Percentiles rank a stretch among this genome's conserved stretches.
Conservation (phyloP, 129 eudicot species). For the Artemisia tridentata region DNA sequence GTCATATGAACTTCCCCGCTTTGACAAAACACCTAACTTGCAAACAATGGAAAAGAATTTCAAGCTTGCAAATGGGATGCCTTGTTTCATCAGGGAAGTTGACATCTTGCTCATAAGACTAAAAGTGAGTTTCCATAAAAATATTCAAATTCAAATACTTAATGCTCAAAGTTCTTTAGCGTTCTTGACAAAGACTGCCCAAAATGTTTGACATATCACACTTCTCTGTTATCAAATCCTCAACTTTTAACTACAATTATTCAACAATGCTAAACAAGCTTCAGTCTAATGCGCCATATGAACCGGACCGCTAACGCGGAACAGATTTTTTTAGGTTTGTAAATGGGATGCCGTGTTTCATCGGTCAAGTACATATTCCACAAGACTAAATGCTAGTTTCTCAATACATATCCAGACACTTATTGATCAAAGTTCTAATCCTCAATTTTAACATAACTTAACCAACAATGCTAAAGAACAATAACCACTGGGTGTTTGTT, state of each 20-base stretch:
- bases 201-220: no score
- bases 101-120: no score
- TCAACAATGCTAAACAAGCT: background rate
- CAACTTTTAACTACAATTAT: background rate
- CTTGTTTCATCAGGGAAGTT: no score
- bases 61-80: no score
- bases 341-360: background rate
- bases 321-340: background rate
- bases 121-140: no score
- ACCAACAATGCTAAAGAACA: background rate
- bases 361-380: background rate
- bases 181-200: no score
- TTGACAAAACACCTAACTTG: background rate
- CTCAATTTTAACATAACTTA: background rate
- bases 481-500: background rate
- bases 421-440: background rate
- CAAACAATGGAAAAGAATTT: background rate
- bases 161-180: no score
- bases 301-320: background rate
- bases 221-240: no score
- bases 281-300: background rate
- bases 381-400: background rate
- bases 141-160: no score
- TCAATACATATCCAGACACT: background rate
- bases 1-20: background rate